Base-by-base conservation (phyloP, 176 grass and related monocot species). In the Triticum dicoccoides region DNA sequence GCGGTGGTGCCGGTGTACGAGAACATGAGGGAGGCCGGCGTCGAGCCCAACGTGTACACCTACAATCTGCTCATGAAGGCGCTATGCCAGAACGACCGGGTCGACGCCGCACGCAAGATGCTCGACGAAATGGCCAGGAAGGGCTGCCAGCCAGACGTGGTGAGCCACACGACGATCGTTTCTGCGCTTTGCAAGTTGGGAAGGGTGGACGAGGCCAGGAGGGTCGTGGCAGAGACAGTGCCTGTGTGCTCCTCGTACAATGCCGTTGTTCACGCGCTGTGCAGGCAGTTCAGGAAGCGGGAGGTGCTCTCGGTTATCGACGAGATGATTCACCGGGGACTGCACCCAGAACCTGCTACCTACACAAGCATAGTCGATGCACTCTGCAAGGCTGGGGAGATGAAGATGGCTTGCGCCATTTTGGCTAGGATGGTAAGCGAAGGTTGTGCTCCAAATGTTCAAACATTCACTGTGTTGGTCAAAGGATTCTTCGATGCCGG, bases 51-150 rank as follows among this genome's bases (percentile, higher is more conserved):
- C 75, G 80, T 98, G 27, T 92, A 89, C 90, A 98, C 96, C 11
- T 94, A 92, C 85, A 98, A 95, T 77, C 88, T 95, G 58, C 88
- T 95, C 61, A 80, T 98, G 84, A 98, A 82, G 78, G 93, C 91
- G 83, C 81, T 98, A 42, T 95, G 96, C 80, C 86, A 89, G 87
- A 95, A 98, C 75, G 83, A 95, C 65, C 79, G 91, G 51, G 69
- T 95, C 13, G 91, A 83, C 63, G 85, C 87, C 49, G 93, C 96
- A 11, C 80, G 84, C 67, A 90, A 77, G 72, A 77, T 98, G 87
- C 91, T 98, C 30, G 74, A 83, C 64, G 96, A 95, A 89, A 98
- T 98, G 96, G 42, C 88, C 32, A 95, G 70, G 25, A 95, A 95
- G 80, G 96, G 90, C 7, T 89, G 85, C 38, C 84, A 34, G n/a